A percentile compares a stretch with the other conserved stretches of the same genome.
phyloP scores from a whole-genome alignment of 768 basidiomycete species.

The Lyophyllum decastes region DNA sequence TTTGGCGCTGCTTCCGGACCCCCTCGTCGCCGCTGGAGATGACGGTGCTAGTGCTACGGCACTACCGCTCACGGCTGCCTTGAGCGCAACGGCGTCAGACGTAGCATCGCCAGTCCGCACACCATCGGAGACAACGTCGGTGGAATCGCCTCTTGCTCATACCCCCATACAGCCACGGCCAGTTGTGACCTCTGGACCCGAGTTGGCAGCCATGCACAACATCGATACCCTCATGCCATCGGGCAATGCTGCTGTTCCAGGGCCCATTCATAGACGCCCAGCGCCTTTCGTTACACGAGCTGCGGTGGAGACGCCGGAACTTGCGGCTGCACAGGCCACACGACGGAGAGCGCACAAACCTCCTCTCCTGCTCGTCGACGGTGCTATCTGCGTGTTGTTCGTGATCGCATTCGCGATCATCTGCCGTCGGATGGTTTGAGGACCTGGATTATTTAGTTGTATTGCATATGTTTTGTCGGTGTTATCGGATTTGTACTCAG shows the following conservation, averaged over 20 bases:
- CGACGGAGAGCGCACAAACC: constrained; percentile 33
- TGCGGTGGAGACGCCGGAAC: constrained; percentile 9
- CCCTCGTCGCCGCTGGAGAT: constrained; percentile 25
- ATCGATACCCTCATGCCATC: constrained; percentile 12
- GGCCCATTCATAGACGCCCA: constrained; percentile 8
- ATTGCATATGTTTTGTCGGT: constrained; percentile 8
- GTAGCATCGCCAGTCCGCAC: neutral
- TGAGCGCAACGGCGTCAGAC: constrained; percentile 5
- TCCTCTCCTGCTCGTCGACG: constrained; percentile 64
- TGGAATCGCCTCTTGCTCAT: neutral
- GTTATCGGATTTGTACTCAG: constrained; percentile 6
- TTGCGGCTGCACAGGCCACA: constrained; percentile 15
- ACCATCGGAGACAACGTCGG: neutral
- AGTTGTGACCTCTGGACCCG: neutral
- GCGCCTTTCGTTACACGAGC: constrained; percentile 10
- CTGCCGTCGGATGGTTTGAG: constrained; percentile 55
- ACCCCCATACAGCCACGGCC: neutral
- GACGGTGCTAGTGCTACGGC: neutral
- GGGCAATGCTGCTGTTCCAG: neutral
- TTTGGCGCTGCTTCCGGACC: constrained; percentile 72
- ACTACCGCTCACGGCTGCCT: neutral
- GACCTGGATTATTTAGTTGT: constrained; percentile 4
- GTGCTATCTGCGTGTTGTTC: constrained; percentile 71
- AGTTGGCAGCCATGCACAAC: constrained; percentile 4
- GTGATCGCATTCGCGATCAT: constrained; percentile 70